Base-by-base conservation (phyloP, 1,139 yeast species). In the Cylindricascospora bacillispora region DNA sequence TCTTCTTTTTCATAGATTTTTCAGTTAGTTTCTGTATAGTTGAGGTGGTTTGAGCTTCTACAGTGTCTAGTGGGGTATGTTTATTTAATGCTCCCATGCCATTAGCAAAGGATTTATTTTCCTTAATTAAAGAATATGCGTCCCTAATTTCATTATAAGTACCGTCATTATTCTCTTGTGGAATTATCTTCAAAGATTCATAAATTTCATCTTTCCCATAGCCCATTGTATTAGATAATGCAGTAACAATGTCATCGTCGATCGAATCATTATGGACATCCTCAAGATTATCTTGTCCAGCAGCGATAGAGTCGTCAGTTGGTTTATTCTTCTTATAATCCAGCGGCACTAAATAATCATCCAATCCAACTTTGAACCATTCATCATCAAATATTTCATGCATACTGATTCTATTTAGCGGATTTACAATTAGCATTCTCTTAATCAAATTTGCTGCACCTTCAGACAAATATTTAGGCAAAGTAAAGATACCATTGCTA, bases 361-460 rank as follows among this genome's bases (percentile, higher is more conserved):
- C 85, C 40, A 92, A 68, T 34, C 73, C 85, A 9, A 73, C 74
- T 44, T 74, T 77, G 59, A 89, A 89, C 99, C 99, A 89, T 40
- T 82, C 89, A 52, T 89, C 95, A 48, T 86, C 83, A 79, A 86
- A 77, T 31, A 89, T 82, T 51, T 83, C 95, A 47, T 78, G 86
- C 32, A 89, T 85, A 12, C 97, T 86, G 37, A 92, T 89, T 62
- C 99, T 74, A 54, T 86, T 83, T 53, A 89, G 65, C 19, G 99
- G 98, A 52, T 89, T 86, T 19, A 92, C 99, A 37, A 89, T 95
- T 43, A 89, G 68, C 98, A 89, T 92, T 49, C 83, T 71, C 23
- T 93, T 82, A 41, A 89, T 69, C 44, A 89, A 60, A 48, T 76
- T 74, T 47, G 83, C 79, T 4, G 98, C 95, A 2, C 95, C 97